Conservation (phyloP, 2,329 filamentous ascomycete genomes). For the Hysterium pulicare region DNA sequence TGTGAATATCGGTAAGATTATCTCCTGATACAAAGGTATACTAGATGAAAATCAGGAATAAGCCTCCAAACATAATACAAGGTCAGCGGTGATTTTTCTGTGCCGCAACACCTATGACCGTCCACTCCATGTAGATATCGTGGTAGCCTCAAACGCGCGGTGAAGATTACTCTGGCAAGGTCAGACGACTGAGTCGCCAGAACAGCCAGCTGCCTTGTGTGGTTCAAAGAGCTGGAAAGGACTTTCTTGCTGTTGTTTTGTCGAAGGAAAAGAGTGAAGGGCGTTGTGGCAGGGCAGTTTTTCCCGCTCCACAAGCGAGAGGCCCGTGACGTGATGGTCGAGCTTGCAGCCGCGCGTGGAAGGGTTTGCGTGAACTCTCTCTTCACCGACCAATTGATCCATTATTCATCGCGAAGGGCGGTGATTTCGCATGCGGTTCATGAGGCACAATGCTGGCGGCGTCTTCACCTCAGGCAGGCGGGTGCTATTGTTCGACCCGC, state of each 20-base stretch:
- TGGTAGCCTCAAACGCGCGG: conserved; percentile 36
- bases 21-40: too few relatives aligned
- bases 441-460: conserved; percentile 20
- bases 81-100: too few relatives aligned
- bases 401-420: conserved; percentile 15
- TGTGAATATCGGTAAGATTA: too few relatives aligned
- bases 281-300: too few relatives aligned
- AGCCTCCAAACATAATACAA: too few relatives aligned
- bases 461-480: neutral
- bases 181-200: conserved; percentile 25
- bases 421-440: conserved; percentile 24
- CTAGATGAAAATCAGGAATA: too few relatives aligned
- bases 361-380: too few relatives aligned
- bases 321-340: too few relatives aligned
- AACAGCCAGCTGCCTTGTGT: conserved; percentile 30
- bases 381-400: conserved; percentile 22
- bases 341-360: too few relatives aligned
- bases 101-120: conserved; percentile 3
- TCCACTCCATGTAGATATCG: conserved; percentile 1
- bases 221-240: conserved; percentile 28
- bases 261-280: conserved; percentile 7
- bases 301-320: too few relatives aligned
- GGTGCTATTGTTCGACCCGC: neutral
- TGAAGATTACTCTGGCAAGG: conserved; percentile 31
- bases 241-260: conserved; percentile 26